Evolutionary conservation across 148 eudicot species (phyloP), one percentile per base, ranked within the genome.

Genomic region (Suaeda aralocaspica): DNA sequence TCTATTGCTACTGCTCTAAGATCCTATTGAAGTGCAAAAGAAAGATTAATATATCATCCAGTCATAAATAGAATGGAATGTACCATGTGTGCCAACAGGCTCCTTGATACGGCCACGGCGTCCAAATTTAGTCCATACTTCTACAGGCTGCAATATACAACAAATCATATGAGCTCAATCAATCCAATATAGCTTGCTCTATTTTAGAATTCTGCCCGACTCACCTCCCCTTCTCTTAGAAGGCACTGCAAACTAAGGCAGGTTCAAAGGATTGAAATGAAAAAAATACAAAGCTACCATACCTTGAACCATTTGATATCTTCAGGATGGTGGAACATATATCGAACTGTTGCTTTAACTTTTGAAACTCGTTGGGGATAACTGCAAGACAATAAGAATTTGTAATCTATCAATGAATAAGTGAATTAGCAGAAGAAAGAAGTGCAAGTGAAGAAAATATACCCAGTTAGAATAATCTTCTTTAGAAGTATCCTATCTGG

Each of bases 241-340:
- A 36, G 29, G 29, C 49, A 45, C 69, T 44, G 41, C 34, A 55
- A 72, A 41, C 36, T 3, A 39, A 5, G n/a, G 50, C 19, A 18
- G 30, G 59, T 39, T 72, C 46, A 10, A 25, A 9, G 31, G n/a
- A 3, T 36, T 36, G 41, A 36, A n/a, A 18, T 18, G 30, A 28
- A 73, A 30, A 39, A 73, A 60, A 29, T 64, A 39, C 50, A 44
- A 72, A 72, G 65, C 45, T 34, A 46, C 2, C 86, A 67, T 75
- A 89, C 99, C 97, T 89, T 94, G 85, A 94, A 94, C 99, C 99
- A 94, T 87, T 74, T 94, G 6, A 91, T 96, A 77, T 94, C 99
- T 74, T 94, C 97, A 26, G 99, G 99, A 72, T 81, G 85, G 76
- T 94, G 97, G 46, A 94, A 91, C 99, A 94, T 91, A 69, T 87